Percentiles rank a stretch among this genome's conserved stretches.
Evolutionary conservation across 2,329 filamentous ascomycete genomes (phyloP).

Genomic region (Trichothecium roseum): DNA sequence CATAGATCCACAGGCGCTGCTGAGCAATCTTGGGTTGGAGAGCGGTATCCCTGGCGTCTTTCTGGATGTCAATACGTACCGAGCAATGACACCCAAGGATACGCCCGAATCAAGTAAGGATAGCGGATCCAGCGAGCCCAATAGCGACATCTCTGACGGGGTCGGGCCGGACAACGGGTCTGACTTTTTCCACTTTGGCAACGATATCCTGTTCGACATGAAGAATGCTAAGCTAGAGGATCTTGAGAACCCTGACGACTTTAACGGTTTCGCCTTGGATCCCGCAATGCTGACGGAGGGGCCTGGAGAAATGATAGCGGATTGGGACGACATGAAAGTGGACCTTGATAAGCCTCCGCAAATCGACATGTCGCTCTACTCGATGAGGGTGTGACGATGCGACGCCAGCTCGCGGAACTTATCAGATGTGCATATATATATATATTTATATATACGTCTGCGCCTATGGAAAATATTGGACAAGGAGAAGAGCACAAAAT

Average conservation of each 20-base stretch:
- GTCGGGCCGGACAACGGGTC: constrained; percentile 42
- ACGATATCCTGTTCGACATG: constrained; percentile 32
- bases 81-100: constrained; percentile 48
- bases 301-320: constrained; percentile 5
- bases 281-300: constrained; percentile 17
- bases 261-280: constrained; percentile 10
- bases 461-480: too few species aligned
- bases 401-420: too few species aligned
- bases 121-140: constrained; percentile 47
- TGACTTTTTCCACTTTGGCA: constrained; percentile 38
- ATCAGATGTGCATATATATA: too few species aligned
- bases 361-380: constrained; percentile 24
- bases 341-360: constrained; percentile 35
- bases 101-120: constrained; percentile 57
- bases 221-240: constrained; percentile 19
- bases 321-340: constrained; percentile 32
- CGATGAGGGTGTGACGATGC: not conserved
- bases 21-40: constrained; percentile 22
- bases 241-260: not conserved
- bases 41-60: constrained; percentile 32
- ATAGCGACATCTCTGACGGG: constrained; percentile 50
- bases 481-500: too few species aligned
- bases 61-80: constrained; percentile 42
- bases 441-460: too few species aligned
- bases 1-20: constrained; percentile 37